Evolutionary conservation across 306 rosid genomes (phyloP).

Genomic region (Prinsepia uniflora): DNA sequence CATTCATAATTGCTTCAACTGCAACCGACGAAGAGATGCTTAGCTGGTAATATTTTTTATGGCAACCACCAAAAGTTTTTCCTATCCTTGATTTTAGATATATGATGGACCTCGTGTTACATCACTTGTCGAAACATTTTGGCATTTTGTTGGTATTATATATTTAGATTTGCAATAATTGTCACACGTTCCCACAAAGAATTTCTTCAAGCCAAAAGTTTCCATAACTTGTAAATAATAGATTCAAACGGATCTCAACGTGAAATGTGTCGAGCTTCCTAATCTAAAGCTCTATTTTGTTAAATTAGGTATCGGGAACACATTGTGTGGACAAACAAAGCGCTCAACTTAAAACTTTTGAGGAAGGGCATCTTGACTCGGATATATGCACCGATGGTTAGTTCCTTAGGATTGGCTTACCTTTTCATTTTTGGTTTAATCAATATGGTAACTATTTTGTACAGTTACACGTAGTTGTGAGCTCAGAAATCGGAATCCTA

Average conservation of each 20-base stretch:
- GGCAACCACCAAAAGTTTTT: background rate
- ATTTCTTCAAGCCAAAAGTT: background rate
- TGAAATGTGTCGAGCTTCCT: background rate
- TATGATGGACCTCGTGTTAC: background rate
- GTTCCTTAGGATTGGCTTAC: conserved; percentile 25
- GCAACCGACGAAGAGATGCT: conserved; percentile 96
- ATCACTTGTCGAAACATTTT: background rate
- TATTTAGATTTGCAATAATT: background rate
- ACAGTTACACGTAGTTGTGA: background rate
- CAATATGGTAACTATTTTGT: background rate
- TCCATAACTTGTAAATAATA: background rate
- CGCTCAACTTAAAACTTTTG: conserved; percentile 59
- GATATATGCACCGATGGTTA: conserved; percentile 77
- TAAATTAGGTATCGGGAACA: conserved; percentile 78
- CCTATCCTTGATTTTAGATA: background rate
- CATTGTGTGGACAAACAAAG: conserved; percentile 77
- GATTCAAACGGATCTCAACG: background rate
- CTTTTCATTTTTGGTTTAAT: conserved; percentile 8
- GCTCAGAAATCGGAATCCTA: background rate
- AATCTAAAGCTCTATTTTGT: conserved; percentile 9
- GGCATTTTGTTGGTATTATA: background rate
- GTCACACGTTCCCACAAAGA: background rate
- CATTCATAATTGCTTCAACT: conserved; percentile 96
- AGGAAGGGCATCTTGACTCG: conserved; percentile 87
- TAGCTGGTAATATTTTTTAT: conserved; percentile 54